phyloP scores from a whole-genome alignment of 73 alveolate species.

The Paramecium sexaurelia region DNA sequence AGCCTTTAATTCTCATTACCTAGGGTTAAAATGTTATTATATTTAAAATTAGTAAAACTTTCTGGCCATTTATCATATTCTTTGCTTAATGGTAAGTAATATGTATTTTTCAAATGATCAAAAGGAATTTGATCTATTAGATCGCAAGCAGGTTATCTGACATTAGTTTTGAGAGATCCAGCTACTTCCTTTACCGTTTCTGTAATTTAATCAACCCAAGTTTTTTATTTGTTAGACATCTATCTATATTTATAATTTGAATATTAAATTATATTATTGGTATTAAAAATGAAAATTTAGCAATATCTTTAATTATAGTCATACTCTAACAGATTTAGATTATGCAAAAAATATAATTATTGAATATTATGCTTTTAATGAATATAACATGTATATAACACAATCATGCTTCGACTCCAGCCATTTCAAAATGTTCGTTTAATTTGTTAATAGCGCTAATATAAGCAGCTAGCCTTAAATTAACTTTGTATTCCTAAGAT shows the following conservation, averaged over 20 bases:
- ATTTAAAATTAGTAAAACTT: neutral
- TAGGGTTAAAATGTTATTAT: neutral
- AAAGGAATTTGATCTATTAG: neutral
- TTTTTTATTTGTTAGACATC: neutral
- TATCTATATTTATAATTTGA: neutral
- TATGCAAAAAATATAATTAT: too few relatives aligned
- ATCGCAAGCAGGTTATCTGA: neutral
- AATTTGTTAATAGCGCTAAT: conserved; percentile 76
- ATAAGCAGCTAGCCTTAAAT: conserved; percentile 81
- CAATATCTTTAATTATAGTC: too few relatives aligned
- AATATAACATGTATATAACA: neutral
- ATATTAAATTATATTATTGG: too few relatives aligned
- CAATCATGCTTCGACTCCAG: conserved; percentile 45
- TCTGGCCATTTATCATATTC: conserved; percentile 20
- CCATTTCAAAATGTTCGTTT: conserved; percentile 61
- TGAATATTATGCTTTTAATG: too few relatives aligned
- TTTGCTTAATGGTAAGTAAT: neutral
- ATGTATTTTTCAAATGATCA: neutral
- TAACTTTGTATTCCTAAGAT: conserved; percentile 56
- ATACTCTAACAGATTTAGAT: too few relatives aligned
- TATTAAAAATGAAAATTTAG: too few relatives aligned
- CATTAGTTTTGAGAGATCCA: neutral
- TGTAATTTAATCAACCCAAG: neutral
- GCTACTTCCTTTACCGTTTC: neutral
- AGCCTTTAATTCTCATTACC: conserved; percentile 7